These are phyloP conservation scores for Skeletonema costatum DNA, from an alignment of 108 stramenopile genomes.

Conservation along the genomic window DNA sequence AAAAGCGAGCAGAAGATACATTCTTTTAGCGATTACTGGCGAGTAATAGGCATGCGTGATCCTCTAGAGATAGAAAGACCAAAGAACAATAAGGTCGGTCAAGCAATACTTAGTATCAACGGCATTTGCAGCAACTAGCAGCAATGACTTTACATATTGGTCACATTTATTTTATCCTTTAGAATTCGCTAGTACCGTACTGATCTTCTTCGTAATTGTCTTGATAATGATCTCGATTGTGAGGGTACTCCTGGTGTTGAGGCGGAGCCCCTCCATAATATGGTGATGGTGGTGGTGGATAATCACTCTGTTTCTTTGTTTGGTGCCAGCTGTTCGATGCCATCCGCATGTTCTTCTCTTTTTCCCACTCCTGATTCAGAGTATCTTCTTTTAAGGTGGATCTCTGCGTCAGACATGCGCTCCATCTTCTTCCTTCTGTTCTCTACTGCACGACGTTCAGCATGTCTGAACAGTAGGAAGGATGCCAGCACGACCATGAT, in stretches of 20 bases:
- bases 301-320: background rate
- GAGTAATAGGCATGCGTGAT: too few species aligned
- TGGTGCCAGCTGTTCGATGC: background rate
- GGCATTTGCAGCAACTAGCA: too few species aligned
- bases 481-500: slow-evolving; percentile 20
- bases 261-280: background rate
- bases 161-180: background rate
- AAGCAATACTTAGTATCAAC: too few species aligned
- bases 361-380: background rate
- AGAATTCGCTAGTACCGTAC: background rate
- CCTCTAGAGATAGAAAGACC: too few species aligned
- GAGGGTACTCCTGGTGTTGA: background rate
- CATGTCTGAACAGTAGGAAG: slow-evolving; percentile 16
- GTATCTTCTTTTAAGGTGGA: background rate
- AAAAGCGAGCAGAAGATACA: too few species aligned
- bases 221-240: background rate
- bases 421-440: slow-evolving; percentile 4
- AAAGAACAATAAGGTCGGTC: too few species aligned
- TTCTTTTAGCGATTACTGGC: too few species aligned
- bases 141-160: background rate
- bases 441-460: slow-evolving; percentile 5
- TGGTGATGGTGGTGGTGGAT: background rate
- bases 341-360: background rate
- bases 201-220: background rate
- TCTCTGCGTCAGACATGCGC: background rate